Evolutionary conservation across 2,329 filamentous ascomycete genomes (phyloP).

Genomic region (Talaromyces sp.): DNA sequence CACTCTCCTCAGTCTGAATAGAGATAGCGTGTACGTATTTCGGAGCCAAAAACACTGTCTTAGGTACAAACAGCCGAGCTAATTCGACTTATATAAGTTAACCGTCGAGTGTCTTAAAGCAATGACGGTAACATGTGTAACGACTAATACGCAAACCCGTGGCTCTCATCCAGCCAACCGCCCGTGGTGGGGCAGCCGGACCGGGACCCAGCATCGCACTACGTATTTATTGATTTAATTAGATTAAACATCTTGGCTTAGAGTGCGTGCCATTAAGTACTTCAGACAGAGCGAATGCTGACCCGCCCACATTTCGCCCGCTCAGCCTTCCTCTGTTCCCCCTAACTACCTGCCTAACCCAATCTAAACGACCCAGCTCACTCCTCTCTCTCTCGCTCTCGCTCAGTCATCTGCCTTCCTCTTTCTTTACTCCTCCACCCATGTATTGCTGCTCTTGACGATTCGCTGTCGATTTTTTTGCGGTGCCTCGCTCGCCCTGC

Average conservation of each 20-base stretch:
- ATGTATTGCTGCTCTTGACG: conserved; percentile 24
- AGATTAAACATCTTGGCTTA: neutral
- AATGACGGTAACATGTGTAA: conserved; percentile 1
- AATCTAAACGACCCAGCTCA: neutral
- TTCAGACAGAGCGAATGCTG: neutral
- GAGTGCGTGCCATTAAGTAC: conserved; percentile 14
- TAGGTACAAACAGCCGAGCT: neutral
- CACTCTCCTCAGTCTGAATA: neutral
- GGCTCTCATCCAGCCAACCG: conserved; percentile 10
- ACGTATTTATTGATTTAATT: conserved; percentile 6
- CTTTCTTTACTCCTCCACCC: conserved; percentile 18
- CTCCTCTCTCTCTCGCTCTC: conserved; percentile 20
- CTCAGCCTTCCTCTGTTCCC: conserved; percentile 1
- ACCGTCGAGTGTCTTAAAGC: neutral
- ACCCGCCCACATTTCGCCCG: conserved; percentile 10
- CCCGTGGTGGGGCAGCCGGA: conserved; percentile 14
- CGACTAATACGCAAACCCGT: neutral
- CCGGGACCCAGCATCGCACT: conserved; percentile 12
- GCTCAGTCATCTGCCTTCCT: conserved; percentile 14
- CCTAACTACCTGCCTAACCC: conserved; percentile 5
- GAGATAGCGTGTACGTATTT: neutral
- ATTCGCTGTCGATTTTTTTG: conserved; percentile 28
- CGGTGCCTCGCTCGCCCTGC: conserved; percentile 26
- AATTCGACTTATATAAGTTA: neutral
- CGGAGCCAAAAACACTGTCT: neutral